Evolutionary conservation across 1,284 basidiomycete genomes (phyloP), one percentile per base, ranked within the genome.

Genomic region (Wolfiporia cocos): DNA sequence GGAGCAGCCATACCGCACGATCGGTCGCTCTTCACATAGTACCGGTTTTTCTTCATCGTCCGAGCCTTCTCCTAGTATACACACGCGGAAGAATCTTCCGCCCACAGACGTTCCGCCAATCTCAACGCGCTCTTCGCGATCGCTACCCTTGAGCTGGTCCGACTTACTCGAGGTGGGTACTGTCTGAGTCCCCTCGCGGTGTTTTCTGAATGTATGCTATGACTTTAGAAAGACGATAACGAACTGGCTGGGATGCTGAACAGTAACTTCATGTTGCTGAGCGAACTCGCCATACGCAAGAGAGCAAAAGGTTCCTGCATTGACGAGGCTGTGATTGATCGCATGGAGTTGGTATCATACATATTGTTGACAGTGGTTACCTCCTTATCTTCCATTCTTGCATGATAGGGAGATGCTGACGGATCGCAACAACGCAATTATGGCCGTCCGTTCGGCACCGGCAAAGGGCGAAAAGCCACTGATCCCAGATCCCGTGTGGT

Each of bases 201-300:
- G n/a, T n/a, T n/a, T n/a, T n/a, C 17, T 34, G 17, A 34, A 7
- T 18, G 17, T 12, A 9, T 11, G 21, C 34, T 7, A 12, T 19
- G 2, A 17, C 12, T n/a, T 5, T n/a, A 56, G 52, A 54, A 49
- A 47, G 44, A 46, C 9, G 48, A 51, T 15, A 32, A 41, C n/a
- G 48, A 54, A 3, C 44, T 56, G 5, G 18, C 14, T 9, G 35
- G 14, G 3, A 22, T 35, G 20, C 30, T 48, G 15, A 30, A 41
- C 17, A 35, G 32, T 20, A 41, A 38, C 28, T 26, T 44, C 26
- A 33, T 26, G 12, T 21, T 33, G 3, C 34, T 34, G 14, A 33
- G 12, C 20, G 18, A 31, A 10, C 10, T 48, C 2, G n/a, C 12
- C 9, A 39, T 44, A 3, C 17, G 29, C 17, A 37, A 17, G 10